Evolutionary conservation across 495 filamentous ascomycete species (phyloP).

Genomic region (Neurospora hispaniola): DNA sequence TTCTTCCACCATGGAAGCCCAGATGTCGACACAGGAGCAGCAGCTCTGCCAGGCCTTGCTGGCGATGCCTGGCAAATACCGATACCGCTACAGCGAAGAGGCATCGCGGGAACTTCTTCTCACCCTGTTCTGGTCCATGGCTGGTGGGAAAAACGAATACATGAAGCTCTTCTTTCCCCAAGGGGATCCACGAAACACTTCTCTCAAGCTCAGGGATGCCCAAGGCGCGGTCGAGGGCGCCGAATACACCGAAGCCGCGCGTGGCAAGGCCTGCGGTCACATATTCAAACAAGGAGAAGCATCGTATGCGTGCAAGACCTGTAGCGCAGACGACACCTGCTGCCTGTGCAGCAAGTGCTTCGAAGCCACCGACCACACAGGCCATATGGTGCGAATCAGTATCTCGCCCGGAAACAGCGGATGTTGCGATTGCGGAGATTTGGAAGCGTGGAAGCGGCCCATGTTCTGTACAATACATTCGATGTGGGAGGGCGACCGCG

Average conservation of each 20-base stretch:
- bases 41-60: constrained; percentile 68
- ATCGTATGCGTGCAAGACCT: constrained; percentile 88
- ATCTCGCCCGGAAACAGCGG: constrained; percentile 84
- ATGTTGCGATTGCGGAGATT: constrained; percentile 94
- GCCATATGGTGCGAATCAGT: constrained; percentile 76
- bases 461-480: constrained; percentile 93
- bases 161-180: constrained; percentile 70
- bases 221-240: constrained; percentile 90
- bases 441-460: constrained; percentile 81
- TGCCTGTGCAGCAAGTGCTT: constrained; percentile 87
- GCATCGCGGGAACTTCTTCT: constrained; percentile 61
- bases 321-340: constrained; percentile 77
- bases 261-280: constrained; percentile 93
- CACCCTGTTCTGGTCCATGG: constrained; percentile 78
- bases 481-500: constrained; percentile 38
- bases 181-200: constrained; percentile 26
- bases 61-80: constrained; percentile 55
- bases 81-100: constrained; percentile 58
- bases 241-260: constrained; percentile 85
- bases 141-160: constrained; percentile 58
- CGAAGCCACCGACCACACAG: constrained; percentile 89
- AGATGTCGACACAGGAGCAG: constrained; percentile 63
- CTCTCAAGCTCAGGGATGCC: constrained; percentile 68
- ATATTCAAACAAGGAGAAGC: constrained; percentile 90
- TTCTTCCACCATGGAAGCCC: constrained; percentile 25